Evolutionary conservation across 305 asterid species (phyloP), one percentile per base, ranked within the genome.

Genomic region (Salvia sclarea): DNA sequence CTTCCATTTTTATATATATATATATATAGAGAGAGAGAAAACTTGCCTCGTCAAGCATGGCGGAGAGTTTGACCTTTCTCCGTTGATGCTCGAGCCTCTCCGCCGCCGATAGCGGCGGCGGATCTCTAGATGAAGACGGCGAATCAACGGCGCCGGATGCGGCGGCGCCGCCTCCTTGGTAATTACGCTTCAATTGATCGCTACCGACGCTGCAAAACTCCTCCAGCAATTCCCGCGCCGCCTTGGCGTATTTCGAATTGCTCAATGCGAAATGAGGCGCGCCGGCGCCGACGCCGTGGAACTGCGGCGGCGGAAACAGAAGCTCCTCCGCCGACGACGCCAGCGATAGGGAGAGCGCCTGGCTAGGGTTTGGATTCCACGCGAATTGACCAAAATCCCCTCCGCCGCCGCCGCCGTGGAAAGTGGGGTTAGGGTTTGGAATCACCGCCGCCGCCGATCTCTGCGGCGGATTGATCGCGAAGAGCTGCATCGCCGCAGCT

Each of bases 401-500:
- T n/a, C 75, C 75, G 31, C 75, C 75, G 31, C 60, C 14, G 20
- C 48, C 2, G 24, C 61, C 0, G n/a, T 55, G 59, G 49, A 68
- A 68, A 33, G 64, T 38, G 41, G 68, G n/a, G 2, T 58, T 12
- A 28, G 35, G 73, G 65, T 31, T 30, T 43, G 64, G 73, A 31
- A 69, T 81, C 11, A 84, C 85, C 49, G 96, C 78, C 0, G 90
- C 80, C 0, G 90, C 81, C 38, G 96, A 85, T 72, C 82, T 78
- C 33, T 74, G 82, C 41, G 81, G 91, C n/a, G 97, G 95, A 54
- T 88, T 91, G 95, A 84, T 86, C 17, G 83, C 81, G 58, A 91
- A 91, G 74, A 92, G 98, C 79, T 92, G 98, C 98, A 92, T 89
- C 95, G 93, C 95, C 18, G 89, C 87, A 4, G 96, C 93, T 52